Conservation (phyloP, 306 rosid species). For the Glycyrrhiza uralensis region DNA sequence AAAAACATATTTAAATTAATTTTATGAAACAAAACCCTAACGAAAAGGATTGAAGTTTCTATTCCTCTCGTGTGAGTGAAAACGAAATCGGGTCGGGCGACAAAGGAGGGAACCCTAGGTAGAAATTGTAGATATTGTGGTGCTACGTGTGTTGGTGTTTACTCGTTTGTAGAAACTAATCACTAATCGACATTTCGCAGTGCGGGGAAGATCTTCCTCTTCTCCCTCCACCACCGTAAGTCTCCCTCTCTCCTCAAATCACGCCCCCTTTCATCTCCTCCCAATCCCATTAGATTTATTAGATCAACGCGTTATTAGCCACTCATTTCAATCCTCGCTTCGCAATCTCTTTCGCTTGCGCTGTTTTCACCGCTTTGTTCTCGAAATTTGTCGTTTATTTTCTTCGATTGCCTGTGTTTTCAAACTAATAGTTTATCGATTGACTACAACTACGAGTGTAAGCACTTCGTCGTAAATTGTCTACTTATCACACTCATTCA, state of each 20-base stretch:
- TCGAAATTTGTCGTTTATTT: background rate
- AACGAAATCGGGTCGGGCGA: slow-evolving; percentile 19
- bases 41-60: background rate
- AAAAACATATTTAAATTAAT: too few relatives aligned
- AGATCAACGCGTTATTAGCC: background rate
- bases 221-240: slow-evolving; percentile 11
- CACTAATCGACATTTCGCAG: slow-evolving; percentile 1
- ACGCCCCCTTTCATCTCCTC: background rate
- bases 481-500: background rate
- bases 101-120: slow-evolving; percentile 27
- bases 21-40: background rate
- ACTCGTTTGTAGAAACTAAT: background rate
- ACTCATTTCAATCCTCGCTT: background rate
- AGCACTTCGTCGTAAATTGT: background rate
- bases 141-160: background rate
- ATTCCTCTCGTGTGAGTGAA: background rate
- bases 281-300: background rate
- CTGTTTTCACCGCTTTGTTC: background rate
- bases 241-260: background rate
- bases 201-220: slow-evolving; percentile 14
- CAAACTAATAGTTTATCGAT: background rate
- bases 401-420: background rate
- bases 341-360: background rate
- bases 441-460: background rate
- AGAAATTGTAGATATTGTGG: slow-evolving; percentile 11